Conservation (phyloP, 257 asterid genomes). For the Handroanthus guayacan region DNA sequence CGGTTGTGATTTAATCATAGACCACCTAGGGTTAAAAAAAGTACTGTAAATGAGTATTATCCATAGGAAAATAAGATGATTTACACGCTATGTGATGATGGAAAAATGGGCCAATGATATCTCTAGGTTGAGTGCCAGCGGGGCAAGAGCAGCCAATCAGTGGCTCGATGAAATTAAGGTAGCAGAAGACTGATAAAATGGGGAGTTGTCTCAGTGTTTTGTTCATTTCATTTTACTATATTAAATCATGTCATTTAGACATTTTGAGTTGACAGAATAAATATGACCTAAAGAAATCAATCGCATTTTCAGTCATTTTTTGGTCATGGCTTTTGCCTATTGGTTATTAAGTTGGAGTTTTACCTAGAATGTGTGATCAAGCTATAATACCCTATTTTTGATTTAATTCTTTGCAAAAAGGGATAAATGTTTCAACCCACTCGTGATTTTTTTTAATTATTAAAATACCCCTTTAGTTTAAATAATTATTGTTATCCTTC, state of each 20-base stretch:
- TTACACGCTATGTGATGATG: conserved; percentile 19
- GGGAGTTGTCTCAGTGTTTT: conserved; percentile 35
- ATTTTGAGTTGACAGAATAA: conserved; percentile 56
- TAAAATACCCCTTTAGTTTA: too few relatives aligned
- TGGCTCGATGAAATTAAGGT: conserved; percentile 91
- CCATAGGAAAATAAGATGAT: conserved; percentile 41
- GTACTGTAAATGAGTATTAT: conserved; percentile 45
- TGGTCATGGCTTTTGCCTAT: conserved; percentile 46
- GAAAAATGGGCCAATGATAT: conserved; percentile 58
- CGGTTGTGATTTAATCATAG: conserved; percentile 34
- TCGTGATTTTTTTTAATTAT: too few relatives aligned
- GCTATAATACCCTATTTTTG: too few relatives aligned
- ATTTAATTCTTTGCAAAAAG: too few relatives aligned
- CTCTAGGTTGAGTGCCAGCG: conserved; percentile 59
- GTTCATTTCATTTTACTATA: conserved; percentile 39
- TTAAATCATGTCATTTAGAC: conserved; percentile 49
- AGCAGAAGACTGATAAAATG: conserved; percentile 45
- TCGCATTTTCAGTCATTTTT: conserved; percentile 50
- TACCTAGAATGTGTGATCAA: too few relatives aligned
- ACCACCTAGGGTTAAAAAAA: conserved; percentile 43
- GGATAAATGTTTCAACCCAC: too few relatives aligned
- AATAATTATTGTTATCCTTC: too few relatives aligned
- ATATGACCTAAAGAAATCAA: conserved; percentile 40
- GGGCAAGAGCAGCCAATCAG: conserved; percentile 74
- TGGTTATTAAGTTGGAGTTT: conserved; percentile 20